Conservation (phyloP, 257 asterid genomes). For the Scutellaria baicalensis region DNA sequence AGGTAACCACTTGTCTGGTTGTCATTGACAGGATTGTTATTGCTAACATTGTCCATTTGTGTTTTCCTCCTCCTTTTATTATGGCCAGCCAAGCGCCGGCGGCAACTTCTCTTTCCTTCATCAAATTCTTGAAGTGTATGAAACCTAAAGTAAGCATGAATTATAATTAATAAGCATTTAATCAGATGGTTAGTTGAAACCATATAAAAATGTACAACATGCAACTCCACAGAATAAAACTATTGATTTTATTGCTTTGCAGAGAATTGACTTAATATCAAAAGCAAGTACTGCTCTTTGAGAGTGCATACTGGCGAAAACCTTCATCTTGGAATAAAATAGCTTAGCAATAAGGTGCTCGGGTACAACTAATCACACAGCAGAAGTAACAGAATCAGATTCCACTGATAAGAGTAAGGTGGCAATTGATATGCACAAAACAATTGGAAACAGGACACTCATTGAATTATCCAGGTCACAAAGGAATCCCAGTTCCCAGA, state of each 20-base stretch:
- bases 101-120: constrained; percentile 80
- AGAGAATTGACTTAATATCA: background rate
- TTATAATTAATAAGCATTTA: background rate
- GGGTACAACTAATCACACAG: background rate
- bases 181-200: background rate
- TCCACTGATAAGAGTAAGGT: background rate
- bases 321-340: background rate
- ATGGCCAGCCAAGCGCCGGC: constrained; percentile 75
- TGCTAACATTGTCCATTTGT: constrained; percentile 37
- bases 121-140: constrained; percentile 84
- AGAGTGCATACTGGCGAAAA: background rate
- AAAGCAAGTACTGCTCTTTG: background rate
- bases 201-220: background rate
- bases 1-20: constrained; percentile 55
- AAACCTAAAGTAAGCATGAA: constrained; percentile 39
- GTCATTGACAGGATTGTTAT: constrained; percentile 34
- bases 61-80: constrained; percentile 80
- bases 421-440: background rate
- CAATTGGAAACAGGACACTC: background rate
- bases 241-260: background rate
- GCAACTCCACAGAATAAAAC: background rate
- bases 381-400: constrained; percentile 1
- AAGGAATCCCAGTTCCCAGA: background rate
- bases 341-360: background rate
- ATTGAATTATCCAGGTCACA: background rate